These are phyloP conservation scores for Antitrichia curtipendula DNA, from an alignment of 225 moss, liverwort and hornwort species.

Conservation along the genomic window DNA sequence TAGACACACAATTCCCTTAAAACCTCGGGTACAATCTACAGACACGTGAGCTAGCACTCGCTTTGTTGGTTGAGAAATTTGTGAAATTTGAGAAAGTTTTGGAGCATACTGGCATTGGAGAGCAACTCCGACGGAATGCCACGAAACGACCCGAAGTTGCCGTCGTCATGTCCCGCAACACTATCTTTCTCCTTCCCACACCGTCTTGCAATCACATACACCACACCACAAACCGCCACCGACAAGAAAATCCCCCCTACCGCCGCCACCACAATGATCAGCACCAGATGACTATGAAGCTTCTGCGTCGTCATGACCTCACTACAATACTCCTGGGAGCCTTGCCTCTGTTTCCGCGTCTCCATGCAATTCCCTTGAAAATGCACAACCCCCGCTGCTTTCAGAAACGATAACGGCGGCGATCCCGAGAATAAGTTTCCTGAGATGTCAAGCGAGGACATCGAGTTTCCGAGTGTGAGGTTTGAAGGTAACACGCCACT, in stretches of 20 bases:
- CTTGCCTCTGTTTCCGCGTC: constrained; percentile 44
- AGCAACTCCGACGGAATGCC: constrained; percentile 89
- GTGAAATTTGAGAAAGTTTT: not conserved
- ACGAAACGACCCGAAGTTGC: constrained; percentile 42
- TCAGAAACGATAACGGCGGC: constrained; percentile 30
- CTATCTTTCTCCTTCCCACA: constrained; percentile 18
- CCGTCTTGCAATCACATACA: constrained; percentile 2
- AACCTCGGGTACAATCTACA: not conserved
- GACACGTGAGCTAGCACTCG: not conserved
- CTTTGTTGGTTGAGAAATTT: not conserved
- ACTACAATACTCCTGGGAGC: constrained; percentile 37
- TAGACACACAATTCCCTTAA: not conserved
- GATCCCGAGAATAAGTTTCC: constrained; percentile 53
- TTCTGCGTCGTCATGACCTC: not conserved
- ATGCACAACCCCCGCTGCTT: not conserved
- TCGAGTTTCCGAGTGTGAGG: constrained; percentile 28
- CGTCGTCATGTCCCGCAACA: constrained; percentile 18
- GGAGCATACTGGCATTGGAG: constrained; percentile 67
- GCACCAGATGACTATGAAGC: constrained; percentile 20
- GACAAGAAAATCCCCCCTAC: constrained; percentile 16
- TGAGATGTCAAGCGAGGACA: constrained; percentile 59
- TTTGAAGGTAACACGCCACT: constrained; percentile 43
- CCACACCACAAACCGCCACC: constrained; percentile 3
- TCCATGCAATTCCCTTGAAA: constrained; percentile 69
- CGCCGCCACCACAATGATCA: constrained; percentile 46